phyloP scores from a whole-genome alignment of 1,284 basidiomycete species.

The Porodaedalea pini region DNA sequence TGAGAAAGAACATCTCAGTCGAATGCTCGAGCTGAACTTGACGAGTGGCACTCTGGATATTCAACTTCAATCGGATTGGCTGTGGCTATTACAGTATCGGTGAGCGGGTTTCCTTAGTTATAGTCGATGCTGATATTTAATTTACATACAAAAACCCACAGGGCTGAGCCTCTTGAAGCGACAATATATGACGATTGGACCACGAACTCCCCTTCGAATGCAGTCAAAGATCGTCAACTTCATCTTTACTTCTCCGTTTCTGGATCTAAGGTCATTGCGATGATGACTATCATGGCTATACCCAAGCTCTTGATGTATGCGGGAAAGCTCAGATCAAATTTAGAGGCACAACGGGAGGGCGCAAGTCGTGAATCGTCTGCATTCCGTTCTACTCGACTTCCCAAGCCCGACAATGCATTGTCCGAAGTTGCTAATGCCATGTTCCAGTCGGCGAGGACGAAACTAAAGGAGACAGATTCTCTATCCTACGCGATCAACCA shows the following conservation, averaged over 20 bases:
- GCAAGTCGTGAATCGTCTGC: conserved; percentile 70
- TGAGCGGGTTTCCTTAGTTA: conserved; percentile 35
- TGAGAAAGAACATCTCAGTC: conserved; percentile 34
- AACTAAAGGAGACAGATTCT: conserved; percentile 60
- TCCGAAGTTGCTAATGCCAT: conserved; percentile 83
- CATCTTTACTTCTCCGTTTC: conserved; percentile 73
- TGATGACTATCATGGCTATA: conserved; percentile 70
- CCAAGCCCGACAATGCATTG: conserved; percentile 71
- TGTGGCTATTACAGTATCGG: conserved; percentile 76
- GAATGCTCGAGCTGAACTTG: conserved; percentile 72
- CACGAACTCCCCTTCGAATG: conserved; percentile 37
- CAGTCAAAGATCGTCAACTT: conserved; percentile 55
- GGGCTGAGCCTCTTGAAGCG: conserved; percentile 75
- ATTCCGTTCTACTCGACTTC: conserved; percentile 60
- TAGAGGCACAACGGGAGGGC: conserved; percentile 70
- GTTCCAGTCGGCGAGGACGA: conserved; percentile 66
- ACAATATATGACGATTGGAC: conserved; percentile 84
- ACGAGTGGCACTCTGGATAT: conserved; percentile 70
- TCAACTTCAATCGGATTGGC: conserved; percentile 73
- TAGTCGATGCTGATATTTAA: conserved; percentile 7
- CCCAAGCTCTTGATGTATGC: conserved; percentile 70
- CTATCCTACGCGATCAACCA: conserved; percentile 64
- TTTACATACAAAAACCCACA: conserved; percentile 30
- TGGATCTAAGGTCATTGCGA: conserved; percentile 67
- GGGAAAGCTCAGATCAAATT: conserved; percentile 68